Evolutionary conservation across 257 asterid genomes (phyloP).

Genomic region (Solanum chilense): DNA sequence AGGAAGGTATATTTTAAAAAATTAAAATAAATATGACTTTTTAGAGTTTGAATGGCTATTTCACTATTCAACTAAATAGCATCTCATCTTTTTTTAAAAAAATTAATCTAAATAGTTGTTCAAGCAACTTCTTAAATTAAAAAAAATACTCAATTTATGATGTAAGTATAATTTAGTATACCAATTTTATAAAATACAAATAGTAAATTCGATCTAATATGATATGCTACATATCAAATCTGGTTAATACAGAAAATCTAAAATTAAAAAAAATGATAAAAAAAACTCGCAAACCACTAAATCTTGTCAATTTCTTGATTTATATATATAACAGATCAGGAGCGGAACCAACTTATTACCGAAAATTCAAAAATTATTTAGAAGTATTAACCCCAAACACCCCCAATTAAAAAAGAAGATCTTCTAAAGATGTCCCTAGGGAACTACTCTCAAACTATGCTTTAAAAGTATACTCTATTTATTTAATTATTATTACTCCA

Average conservation of each 20-base stretch:
- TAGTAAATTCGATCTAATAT: too few species aligned
- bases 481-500: not conserved
- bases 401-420: not conserved
- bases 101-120: not conserved
- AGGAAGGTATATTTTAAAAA: not conserved
- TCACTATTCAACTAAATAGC: not conserved
- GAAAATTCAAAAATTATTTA: not conserved
- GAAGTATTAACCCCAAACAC: not conserved
- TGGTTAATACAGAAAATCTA: rapidly evolving
- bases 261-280: too few species aligned
- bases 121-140: not conserved
- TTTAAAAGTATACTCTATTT: not conserved
- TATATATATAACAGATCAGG: too few species aligned
- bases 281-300: too few species aligned
- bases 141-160: not conserved
- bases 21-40: not conserved
- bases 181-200: too few species aligned
- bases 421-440: not conserved
- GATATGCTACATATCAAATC: not conserved
- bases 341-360: too few species aligned
- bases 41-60: not conserved
- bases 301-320: not conserved
- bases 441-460: not conserved
- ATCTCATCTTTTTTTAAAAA: not conserved
- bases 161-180: not conserved